These are phyloP conservation scores for Apiotrichum gracile DNA, from an alignment of 1,284 basidiomycete genomes.

Conservation along the genomic window DNA sequence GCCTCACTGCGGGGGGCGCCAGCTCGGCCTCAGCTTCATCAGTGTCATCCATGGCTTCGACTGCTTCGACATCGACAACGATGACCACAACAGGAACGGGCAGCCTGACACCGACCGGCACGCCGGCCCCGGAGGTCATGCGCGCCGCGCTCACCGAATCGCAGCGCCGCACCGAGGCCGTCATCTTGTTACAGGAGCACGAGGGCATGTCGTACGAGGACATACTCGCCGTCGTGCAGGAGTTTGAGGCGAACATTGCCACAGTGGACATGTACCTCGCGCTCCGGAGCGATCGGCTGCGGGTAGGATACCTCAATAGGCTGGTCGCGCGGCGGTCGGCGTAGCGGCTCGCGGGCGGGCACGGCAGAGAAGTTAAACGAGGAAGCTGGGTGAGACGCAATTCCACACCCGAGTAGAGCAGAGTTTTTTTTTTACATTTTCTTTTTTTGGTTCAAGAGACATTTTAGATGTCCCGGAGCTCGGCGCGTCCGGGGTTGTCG, in stretches of 20 bases:
- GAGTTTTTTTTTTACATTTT: too few relatives aligned
- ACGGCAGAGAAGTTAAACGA: too few relatives aligned
- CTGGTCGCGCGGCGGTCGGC: background rate
- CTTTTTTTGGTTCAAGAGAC: too few relatives aligned
- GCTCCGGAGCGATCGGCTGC: slow-evolving; percentile 14
- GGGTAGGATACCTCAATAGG: background rate
- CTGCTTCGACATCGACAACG: background rate
- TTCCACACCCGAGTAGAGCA: too few relatives aligned
- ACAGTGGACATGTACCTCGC: slow-evolving; percentile 39
- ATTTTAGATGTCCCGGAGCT: too few relatives aligned
- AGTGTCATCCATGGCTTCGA: background rate
- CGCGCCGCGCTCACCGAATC: slow-evolving; percentile 23
- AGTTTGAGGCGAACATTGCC: slow-evolving; percentile 34
- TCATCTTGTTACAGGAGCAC: slow-evolving; percentile 27
- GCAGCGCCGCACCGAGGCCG: slow-evolving; percentile 34
- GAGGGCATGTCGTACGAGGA: slow-evolving; percentile 35
- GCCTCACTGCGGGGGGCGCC: background rate
- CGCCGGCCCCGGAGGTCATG: background rate
- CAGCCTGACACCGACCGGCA: background rate
- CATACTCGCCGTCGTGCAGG: slow-evolving; percentile 29
- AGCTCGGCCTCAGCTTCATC: background rate
- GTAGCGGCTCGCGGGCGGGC: too few relatives aligned
- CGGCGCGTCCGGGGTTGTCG: too few relatives aligned
- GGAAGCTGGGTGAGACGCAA: too few relatives aligned
- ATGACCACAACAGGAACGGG: slow-evolving; percentile 10